Conservation (phyloP, 306 rosid species). For the Calophaca sinica region DNA sequence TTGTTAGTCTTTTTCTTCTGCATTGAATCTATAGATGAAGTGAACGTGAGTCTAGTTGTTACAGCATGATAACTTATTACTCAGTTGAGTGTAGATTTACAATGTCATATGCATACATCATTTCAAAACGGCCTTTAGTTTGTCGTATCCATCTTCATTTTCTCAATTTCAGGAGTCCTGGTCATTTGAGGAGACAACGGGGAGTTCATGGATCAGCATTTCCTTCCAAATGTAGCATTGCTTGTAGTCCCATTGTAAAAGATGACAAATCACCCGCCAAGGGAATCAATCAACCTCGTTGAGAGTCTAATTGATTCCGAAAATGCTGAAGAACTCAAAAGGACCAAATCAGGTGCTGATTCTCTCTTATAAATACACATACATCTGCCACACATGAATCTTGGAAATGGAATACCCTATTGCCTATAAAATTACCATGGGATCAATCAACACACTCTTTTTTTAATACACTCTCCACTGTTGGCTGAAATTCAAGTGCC, state of each 20-base stretch:
- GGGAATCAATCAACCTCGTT: constrained; percentile 53
- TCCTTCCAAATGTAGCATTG: constrained; percentile 28
- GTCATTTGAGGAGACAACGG: constrained; percentile 27
- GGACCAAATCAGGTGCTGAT: constrained; percentile 61
- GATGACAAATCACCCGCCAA: constrained; percentile 56
- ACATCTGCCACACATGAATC: constrained; percentile 6
- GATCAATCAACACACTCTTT: neutral
- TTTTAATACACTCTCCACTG: too few species aligned
- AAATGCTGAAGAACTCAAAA: constrained; percentile 57
- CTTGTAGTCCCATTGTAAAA: constrained; percentile 30
- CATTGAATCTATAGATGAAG: neutral
- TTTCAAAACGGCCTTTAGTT: constrained; percentile 2
- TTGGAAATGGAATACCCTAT: neutral
- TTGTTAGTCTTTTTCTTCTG: too few species aligned
- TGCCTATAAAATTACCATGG: neutral
- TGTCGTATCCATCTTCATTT: constrained; percentile 9
- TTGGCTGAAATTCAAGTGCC: too few species aligned
- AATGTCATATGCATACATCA: constrained; percentile 32
- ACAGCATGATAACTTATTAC: neutral
- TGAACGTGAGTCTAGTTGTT: constrained; percentile 1
- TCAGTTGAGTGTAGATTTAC: neutral
- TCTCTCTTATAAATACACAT: constrained; percentile 15
- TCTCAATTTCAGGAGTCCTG: constrained; percentile 45
- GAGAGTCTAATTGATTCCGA: constrained; percentile 48
- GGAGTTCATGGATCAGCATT: constrained; percentile 22